Conservation (phyloP, 306 rosid species). For the Hylodesmum podocarpum region DNA sequence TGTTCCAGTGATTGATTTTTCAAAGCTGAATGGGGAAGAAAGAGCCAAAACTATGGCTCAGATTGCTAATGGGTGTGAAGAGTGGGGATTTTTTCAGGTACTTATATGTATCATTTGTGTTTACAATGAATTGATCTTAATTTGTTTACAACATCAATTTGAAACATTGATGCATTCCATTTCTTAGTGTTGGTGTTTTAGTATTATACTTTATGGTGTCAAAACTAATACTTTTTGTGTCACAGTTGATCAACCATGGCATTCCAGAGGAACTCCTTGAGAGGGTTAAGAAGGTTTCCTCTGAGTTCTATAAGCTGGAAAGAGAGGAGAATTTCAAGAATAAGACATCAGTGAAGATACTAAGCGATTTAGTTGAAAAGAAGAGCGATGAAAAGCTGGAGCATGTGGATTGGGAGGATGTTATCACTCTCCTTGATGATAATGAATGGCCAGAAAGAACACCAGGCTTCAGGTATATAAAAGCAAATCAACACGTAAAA, state of each 20-base stretch:
- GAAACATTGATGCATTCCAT: constrained; percentile 14
- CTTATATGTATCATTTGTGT: not conserved
- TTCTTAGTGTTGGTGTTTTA: not conserved
- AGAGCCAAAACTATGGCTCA: constrained; percentile 78
- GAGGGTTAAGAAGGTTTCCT: constrained; percentile 81
- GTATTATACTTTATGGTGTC: not conserved
- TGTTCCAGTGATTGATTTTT: constrained; percentile 93
- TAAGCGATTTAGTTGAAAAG: constrained; percentile 52
- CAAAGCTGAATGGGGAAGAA: constrained; percentile 77
- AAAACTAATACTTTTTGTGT: constrained; percentile 13
- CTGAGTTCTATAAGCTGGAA: constrained; percentile 69
- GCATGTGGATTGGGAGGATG: constrained; percentile 94
- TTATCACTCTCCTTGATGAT: constrained; percentile 68
- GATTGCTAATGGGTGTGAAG: constrained; percentile 92
- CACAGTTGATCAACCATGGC: constrained; percentile 95
- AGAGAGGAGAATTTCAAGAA: constrained; percentile 81
- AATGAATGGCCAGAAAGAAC: constrained; percentile 76
- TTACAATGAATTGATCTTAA: not conserved
- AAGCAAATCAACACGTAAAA: not conserved
- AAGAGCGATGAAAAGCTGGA: constrained; percentile 54
- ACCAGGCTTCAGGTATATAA: constrained; percentile 74
- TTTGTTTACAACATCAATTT: not conserved
- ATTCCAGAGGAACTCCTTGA: constrained; percentile 81
- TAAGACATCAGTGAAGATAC: constrained; percentile 48
- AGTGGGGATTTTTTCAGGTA: constrained; percentile 99